Conservation (phyloP, 169 alveolate genomes). For the Ichthyophthirius multifiliis region DNA sequence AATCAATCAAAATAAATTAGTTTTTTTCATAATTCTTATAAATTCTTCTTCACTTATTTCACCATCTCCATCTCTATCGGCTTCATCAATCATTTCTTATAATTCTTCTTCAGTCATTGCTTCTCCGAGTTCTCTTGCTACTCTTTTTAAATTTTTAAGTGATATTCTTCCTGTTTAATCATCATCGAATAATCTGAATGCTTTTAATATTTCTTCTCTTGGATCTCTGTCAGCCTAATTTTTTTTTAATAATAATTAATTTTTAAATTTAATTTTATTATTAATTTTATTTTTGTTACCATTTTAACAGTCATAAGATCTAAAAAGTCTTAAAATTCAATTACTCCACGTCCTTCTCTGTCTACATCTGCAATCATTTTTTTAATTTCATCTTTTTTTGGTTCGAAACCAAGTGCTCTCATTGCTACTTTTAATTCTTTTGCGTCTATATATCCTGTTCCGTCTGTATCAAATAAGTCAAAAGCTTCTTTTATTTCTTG, state of each 20-base stretch:
- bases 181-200: conserved; percentile 95
- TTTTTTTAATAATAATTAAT: not conserved
- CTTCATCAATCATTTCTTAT: conserved; percentile 98
- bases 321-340: conserved; percentile 83
- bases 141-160: conserved; percentile 93
- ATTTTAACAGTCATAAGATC: conserved; percentile 89
- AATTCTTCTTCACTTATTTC: conserved; percentile 97
- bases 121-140: conserved; percentile 98
- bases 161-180: conserved; percentile 95
- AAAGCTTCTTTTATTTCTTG: conserved; percentile 86
- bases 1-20: conserved; percentile 90
- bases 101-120: conserved; percentile 97
- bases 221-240: conserved; percentile 89
- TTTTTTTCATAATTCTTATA: conserved; percentile 96
- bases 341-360: conserved; percentile 90
- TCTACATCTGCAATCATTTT: conserved; percentile 93
- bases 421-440: conserved; percentile 98
- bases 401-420: conserved; percentile 99
- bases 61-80: conserved; percentile 98
- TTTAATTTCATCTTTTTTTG: conserved; percentile 95
- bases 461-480: conserved; percentile 87
- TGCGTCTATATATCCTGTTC: conserved; percentile 88
- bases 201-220: conserved; percentile 88
- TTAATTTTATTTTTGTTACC: conserved; percentile 17
- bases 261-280: not conserved